Conservation (phyloP, 345 rosid genomes). For the Kernera saxatilis region DNA sequence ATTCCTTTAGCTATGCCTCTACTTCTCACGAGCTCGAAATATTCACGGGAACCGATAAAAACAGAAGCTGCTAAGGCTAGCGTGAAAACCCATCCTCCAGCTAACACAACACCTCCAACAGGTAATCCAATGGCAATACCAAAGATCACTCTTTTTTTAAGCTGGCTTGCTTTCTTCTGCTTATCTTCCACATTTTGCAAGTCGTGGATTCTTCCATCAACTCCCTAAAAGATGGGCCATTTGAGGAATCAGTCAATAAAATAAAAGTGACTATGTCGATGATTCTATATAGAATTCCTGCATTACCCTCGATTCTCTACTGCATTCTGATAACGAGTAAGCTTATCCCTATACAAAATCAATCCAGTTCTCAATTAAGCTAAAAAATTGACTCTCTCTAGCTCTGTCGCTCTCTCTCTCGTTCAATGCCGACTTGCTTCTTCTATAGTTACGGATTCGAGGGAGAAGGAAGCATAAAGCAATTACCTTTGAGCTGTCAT, state of each 20-base stretch:
- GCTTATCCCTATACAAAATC: background rate
- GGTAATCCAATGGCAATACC: conserved; percentile 78
- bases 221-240: conserved; percentile 39
- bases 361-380: background rate
- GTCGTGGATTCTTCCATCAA: conserved; percentile 26
- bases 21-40: conserved; percentile 81
- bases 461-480: conserved; percentile 2
- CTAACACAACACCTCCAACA: conserved; percentile 69
- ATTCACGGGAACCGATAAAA: conserved; percentile 71
- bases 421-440: background rate
- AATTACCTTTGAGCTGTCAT: conserved; percentile 39
- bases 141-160: conserved; percentile 63
- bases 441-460: background rate
- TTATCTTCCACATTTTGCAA: conserved; percentile 33
- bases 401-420: background rate
- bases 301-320: background rate
- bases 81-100: conserved; percentile 88
- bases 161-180: conserved; percentile 48
- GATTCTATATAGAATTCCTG: background rate
- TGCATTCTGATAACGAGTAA: background rate
- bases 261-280: background rate
- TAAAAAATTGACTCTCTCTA: background rate
- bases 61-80: conserved; percentile 57
- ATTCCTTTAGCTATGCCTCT: conserved; percentile 80
- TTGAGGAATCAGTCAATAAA: conserved; percentile 13